These are phyloP conservation scores for Heliocybe sulcata DNA, from an alignment of 1,284 basidiomycete species.

Conservation along the genomic window DNA sequence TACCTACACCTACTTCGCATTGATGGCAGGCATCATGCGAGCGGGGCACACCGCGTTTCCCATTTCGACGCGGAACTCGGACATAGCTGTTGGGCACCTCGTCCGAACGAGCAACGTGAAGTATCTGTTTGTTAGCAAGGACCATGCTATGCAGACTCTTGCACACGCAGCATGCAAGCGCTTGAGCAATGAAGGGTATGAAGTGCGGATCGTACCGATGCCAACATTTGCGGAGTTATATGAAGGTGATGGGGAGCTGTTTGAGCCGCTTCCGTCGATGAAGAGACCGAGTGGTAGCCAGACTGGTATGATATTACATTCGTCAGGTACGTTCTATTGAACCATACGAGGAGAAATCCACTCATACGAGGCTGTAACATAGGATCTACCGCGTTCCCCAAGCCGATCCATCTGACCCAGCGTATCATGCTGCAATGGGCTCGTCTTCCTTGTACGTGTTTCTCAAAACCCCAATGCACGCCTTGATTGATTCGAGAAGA, in stretches of 20 bases:
- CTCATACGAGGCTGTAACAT: neutral
- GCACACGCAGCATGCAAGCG: neutral
- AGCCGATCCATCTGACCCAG: conserved; percentile 17
- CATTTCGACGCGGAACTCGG: conserved; percentile 10
- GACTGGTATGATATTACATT: neutral
- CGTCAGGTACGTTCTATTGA: neutral
- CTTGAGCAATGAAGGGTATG: neutral
- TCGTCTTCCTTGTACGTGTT: conserved; percentile 10
- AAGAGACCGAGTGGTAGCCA: neutral
- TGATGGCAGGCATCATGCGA: conserved; percentile 11
- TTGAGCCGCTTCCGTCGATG: neutral
- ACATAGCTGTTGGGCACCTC: neutral
- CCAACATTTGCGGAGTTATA: neutral
- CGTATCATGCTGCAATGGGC: conserved; percentile 10
- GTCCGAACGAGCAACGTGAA: neutral
- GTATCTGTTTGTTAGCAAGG: neutral
- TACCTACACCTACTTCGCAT: conserved; percentile 8
- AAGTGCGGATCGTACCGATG: neutral
- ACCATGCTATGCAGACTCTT: neutral
- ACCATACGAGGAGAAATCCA: no score
- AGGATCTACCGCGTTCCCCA: conserved; percentile 24
- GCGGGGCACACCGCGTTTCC: conserved; percentile 13
- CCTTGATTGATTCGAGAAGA: no score
- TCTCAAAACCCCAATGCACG: no score
- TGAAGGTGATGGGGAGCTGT: neutral